A percentile compares a stretch with the other conserved stretches of the same genome.
phyloP scores from a whole-genome alignment of 2,329 filamentous ascomycete genomes.

The Fusarium verrucosum region DNA sequence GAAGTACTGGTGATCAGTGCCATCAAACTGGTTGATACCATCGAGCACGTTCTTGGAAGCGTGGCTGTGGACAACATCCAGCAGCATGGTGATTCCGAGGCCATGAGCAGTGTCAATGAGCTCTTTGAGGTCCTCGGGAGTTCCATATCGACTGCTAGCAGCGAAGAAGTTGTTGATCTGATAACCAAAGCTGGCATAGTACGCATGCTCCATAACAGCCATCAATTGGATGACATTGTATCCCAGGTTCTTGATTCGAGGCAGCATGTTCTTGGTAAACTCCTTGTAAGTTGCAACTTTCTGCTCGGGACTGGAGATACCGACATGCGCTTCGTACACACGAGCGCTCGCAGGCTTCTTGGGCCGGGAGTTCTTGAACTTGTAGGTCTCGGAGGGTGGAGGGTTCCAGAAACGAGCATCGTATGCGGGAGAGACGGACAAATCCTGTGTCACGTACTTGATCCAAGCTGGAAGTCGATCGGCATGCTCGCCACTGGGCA shows the following conservation, averaged over 20 bases:
- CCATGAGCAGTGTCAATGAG: conserved; percentile 94
- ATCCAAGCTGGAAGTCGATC: conserved; percentile 97
- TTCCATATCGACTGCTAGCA: conserved; percentile 92
- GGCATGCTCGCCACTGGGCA: conserved; percentile 80
- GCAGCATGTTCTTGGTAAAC: conserved; percentile 91
- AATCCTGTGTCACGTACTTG: conserved; percentile 93
- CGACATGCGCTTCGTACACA: conserved; percentile 98
- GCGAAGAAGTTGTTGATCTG: conserved; percentile 99
- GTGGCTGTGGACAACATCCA: conserved; percentile 97
- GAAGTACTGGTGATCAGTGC: conserved; percentile 95
- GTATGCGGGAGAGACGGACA: conserved; percentile 88
- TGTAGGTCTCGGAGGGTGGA: conserved; percentile 76
- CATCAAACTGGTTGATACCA: conserved; percentile 95
- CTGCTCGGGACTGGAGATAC: conserved; percentile 91
- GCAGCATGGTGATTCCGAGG: conserved; percentile 87
- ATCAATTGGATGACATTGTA: conserved; percentile 99
- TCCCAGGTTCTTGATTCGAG: conserved; percentile 86
- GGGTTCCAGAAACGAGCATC: conserved; percentile 99
- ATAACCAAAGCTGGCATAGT: conserved; percentile 99
- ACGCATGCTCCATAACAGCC: conserved; percentile 99
- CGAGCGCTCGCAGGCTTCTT: conserved; percentile 86
- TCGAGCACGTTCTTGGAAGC: conserved; percentile 97
- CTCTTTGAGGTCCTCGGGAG: conserved; percentile 94
- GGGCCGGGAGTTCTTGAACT: conserved; percentile 84
- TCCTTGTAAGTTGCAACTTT: conserved; percentile 95